These are phyloP conservation scores for Xylariaceae sp. DNA, from an alignment of 2,329 filamentous ascomycete species.

Conservation along the genomic window DNA sequence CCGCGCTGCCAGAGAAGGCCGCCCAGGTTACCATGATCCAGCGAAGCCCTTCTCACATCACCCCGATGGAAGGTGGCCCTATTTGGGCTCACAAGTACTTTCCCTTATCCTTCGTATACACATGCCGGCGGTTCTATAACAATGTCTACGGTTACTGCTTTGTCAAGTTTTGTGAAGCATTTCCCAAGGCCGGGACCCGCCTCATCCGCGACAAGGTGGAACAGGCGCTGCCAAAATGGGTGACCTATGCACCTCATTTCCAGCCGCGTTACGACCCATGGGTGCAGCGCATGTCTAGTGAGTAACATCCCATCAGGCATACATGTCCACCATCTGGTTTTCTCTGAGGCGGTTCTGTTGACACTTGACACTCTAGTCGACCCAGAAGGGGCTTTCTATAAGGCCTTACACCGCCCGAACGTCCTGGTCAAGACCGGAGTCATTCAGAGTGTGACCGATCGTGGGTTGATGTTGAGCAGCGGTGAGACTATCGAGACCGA, in stretches of 20 bases:
- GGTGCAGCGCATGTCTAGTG: slow-evolving; percentile 63
- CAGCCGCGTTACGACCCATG: slow-evolving; percentile 49
- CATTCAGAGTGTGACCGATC: slow-evolving; percentile 37
- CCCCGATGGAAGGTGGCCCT: neutral
- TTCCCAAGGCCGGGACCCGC: too few relatives aligned
- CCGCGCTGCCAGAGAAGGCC: slow-evolving; percentile 58
- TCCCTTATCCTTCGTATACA: too few relatives aligned
- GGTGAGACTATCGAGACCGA: slow-evolving; percentile 45
- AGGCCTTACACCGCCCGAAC: slow-evolving; percentile 27
- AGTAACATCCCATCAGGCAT: too few relatives aligned
- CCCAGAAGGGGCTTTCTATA: slow-evolving; percentile 38
- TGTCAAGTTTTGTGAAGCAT: too few relatives aligned
- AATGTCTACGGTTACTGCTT: too few relatives aligned
- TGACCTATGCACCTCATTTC: slow-evolving; percentile 47
- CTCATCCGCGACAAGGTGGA: too few relatives aligned
- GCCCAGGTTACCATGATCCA: slow-evolving; percentile 70
- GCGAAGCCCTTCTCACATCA: slow-evolving; percentile 65
- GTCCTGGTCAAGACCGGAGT: slow-evolving; percentile 34
- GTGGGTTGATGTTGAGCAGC: slow-evolving; percentile 35
- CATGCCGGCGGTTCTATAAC: too few relatives aligned
- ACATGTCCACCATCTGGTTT: too few relatives aligned
- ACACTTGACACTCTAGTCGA: too few relatives aligned
- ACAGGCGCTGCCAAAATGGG: slow-evolving; percentile 42
- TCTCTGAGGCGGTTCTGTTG: too few relatives aligned
- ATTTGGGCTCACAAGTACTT: too few relatives aligned